Evolutionary conservation across 2,329 filamentous ascomycete genomes (phyloP).

Genomic region (Penicillium fuscoglaucum): DNA sequence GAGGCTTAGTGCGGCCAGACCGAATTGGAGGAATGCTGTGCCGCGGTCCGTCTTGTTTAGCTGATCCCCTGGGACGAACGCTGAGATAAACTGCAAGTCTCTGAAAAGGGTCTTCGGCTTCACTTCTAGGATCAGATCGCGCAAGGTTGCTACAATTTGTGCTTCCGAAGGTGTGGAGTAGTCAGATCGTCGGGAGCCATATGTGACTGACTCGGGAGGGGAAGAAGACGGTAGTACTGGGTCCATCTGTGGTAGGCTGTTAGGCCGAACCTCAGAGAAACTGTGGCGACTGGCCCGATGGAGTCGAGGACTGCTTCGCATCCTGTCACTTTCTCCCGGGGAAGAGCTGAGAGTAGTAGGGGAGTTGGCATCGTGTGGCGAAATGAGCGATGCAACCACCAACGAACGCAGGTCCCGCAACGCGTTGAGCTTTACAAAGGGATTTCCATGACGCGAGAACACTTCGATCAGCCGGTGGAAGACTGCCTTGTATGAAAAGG

Average conservation of each 20-base stretch:
- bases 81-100: constrained; percentile 71
- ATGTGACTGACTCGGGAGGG: constrained; percentile 33
- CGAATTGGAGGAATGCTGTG: constrained; percentile 88
- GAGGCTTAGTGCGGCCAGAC: constrained; percentile 79
- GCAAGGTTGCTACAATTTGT: constrained; percentile 64
- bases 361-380: constrained; percentile 47
- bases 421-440: constrained; percentile 79
- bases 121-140: constrained; percentile 66
- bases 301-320: constrained; percentile 1
- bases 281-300: constrained; percentile 32
- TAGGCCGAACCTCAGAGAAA: constrained; percentile 31
- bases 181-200: constrained; percentile 42
- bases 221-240: constrained; percentile 25
- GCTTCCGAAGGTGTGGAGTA: constrained; percentile 60
- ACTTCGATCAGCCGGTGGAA: constrained; percentile 78
- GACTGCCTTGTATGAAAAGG: constrained; percentile 76
- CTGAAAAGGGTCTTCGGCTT: constrained; percentile 80
- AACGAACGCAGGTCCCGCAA: constrained; percentile 81
- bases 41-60: constrained; percentile 60
- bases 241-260: constrained; percentile 18
- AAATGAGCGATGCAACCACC: constrained; percentile 71
- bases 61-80: constrained; percentile 59
- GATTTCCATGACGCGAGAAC: constrained; percentile 87
- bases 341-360: background rate
- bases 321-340: constrained; percentile 1